Evolutionary conservation across 345 rosid genomes (phyloP).

Genomic region (Dimocarpus longan): DNA sequence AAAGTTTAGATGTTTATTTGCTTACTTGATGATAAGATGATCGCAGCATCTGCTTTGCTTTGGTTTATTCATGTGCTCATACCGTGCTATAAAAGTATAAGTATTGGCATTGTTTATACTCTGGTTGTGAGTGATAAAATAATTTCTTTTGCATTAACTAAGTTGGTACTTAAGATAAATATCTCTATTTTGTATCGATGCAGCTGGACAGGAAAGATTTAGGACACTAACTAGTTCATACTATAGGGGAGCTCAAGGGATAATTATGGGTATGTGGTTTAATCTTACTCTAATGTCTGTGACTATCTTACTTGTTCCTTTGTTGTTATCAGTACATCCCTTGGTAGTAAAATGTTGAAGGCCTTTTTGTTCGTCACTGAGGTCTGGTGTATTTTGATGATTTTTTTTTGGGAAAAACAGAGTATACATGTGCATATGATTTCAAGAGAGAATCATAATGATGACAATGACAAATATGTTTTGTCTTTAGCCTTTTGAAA

Average conservation of each 20-base stretch:
- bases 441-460: too few species aligned
- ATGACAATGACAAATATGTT: too few species aligned
- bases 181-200: conserved; percentile 24
- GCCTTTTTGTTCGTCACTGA: background rate
- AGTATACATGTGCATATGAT: too few species aligned
- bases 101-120: background rate
- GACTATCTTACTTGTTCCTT: background rate
- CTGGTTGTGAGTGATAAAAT: background rate
- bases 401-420: too few species aligned
- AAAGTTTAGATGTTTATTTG: background rate
- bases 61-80: background rate
- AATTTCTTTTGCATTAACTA: background rate
- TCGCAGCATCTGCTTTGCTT: background rate
- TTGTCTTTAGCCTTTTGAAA: background rate
- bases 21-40: background rate
- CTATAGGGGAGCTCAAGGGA: conserved; percentile 97
- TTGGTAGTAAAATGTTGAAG: background rate
- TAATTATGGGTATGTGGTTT: conserved; percentile 73
- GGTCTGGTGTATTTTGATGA: background rate
- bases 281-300: background rate
- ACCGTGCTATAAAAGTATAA: background rate
- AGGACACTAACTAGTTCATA: conserved; percentile 92
- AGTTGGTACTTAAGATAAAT: conserved; percentile 1
- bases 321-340: background rate
- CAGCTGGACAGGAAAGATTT: conserved; percentile 99